Conservation (phyloP, 75 land plant genomes). For the Selaginella tamariscina region DNA sequence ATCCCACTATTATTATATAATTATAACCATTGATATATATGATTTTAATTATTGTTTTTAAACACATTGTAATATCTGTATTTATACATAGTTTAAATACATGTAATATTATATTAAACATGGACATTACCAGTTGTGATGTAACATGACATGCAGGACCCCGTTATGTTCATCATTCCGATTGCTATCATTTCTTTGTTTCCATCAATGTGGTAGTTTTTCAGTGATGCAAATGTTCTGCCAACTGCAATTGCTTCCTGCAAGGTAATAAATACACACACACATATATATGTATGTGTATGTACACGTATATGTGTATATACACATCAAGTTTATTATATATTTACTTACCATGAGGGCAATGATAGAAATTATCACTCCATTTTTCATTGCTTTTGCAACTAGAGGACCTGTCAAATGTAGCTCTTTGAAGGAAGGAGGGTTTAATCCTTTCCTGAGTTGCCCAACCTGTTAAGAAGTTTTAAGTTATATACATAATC, state of each 20-base stretch:
- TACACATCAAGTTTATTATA: background rate
- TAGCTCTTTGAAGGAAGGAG: background rate
- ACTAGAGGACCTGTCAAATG: background rate
- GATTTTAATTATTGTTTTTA: background rate
- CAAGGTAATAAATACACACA: background rate
- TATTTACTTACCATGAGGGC: constrained; percentile 18
- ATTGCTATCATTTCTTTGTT: constrained; percentile 11
- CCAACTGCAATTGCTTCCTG: constrained; percentile 13
- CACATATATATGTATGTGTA: too few species aligned
- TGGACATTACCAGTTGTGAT: constrained; percentile 10
- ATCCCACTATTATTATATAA: too few species aligned
- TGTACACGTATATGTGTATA: background rate
- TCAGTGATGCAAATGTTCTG: constrained; percentile 9
- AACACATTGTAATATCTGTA: background rate
- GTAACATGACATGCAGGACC: constrained; percentile 12
- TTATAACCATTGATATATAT: too few species aligned
- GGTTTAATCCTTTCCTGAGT: constrained; percentile 6
- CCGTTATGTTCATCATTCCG: constrained; percentile 4
- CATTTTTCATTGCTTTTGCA: constrained; percentile 6
- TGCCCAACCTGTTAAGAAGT: constrained; percentile 4
- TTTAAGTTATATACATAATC: background rate
- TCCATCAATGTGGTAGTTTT: constrained; percentile 11
- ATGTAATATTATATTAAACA: too few species aligned
- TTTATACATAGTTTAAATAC: background rate
- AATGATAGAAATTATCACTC: constrained; percentile 25